Evolutionary conservation across 2,329 filamentous ascomycete genomes (phyloP).

Genomic region (Sporothrix mexicana): DNA sequence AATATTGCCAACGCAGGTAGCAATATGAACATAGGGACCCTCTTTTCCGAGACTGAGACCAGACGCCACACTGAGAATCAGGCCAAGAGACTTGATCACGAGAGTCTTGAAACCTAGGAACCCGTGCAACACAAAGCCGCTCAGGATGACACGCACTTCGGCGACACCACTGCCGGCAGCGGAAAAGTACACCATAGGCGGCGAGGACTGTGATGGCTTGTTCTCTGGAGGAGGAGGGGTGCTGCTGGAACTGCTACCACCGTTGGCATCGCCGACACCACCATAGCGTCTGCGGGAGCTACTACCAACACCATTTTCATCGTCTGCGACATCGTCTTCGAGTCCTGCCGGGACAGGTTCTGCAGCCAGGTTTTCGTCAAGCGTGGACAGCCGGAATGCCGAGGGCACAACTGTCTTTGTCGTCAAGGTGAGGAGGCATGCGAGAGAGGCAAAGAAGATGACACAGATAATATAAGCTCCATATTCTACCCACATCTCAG

Average conservation of each 20-base stretch:
- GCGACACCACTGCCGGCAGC: conserved; percentile 95
- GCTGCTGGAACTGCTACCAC: background rate
- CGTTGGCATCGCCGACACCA: background rate
- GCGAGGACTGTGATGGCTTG: conserved; percentile 14
- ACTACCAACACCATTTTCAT: conserved; percentile 38
- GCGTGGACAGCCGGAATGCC: conserved; percentile 80
- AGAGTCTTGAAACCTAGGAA: conserved; percentile 90
- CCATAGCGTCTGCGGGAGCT: background rate
- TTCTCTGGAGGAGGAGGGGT: conserved; percentile 19
- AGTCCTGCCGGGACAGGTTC: conserved; percentile 50
- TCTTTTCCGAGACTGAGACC: conserved; percentile 95
- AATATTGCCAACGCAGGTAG: conserved; percentile 93
- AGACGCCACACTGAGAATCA: conserved; percentile 89
- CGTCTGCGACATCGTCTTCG: conserved; percentile 49
- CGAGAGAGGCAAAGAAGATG: conserved; percentile 69
- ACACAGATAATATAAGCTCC: conserved; percentile 75
- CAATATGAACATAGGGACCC: conserved; percentile 95
- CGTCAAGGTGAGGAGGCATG: conserved; percentile 80
- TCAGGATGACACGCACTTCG: conserved; percentile 97
- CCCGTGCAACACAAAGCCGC: conserved; percentile 94
- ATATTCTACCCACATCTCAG: conserved; percentile 73
- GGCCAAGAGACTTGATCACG: conserved; percentile 78
- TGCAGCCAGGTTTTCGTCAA: conserved; percentile 91
- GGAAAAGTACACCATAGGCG: conserved; percentile 90
- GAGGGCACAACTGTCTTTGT: conserved; percentile 97